These are phyloP conservation scores for Theileria luwenshuni DNA, from an alignment of 169 alveolate species.

Conservation along the genomic window DNA sequence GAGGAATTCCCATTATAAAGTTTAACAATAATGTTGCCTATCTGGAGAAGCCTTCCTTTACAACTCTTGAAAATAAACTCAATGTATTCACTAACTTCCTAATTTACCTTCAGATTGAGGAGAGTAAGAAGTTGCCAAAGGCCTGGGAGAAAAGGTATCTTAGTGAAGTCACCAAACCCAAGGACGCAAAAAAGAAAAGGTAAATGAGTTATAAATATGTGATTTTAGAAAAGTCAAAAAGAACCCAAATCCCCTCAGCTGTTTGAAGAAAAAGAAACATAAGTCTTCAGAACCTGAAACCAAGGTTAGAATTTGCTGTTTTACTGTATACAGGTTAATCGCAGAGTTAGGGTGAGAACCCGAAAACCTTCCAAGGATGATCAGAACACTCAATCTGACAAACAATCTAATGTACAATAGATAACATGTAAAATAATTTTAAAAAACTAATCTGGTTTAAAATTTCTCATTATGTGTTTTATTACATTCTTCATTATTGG, in stretches of 20 bases:
- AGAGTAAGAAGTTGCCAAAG: slow-evolving; percentile 36
- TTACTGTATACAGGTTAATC: too few relatives aligned
- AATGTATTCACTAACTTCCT: neutral
- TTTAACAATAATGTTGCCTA: slow-evolving; percentile 48
- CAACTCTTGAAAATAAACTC: slow-evolving; percentile 24
- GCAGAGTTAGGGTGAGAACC: slow-evolving; percentile 17
- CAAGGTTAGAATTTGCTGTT: too few relatives aligned
- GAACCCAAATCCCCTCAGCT: slow-evolving; percentile 68
- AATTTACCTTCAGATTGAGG: slow-evolving; percentile 21
- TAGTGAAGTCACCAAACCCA: slow-evolving; percentile 13
- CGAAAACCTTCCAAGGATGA: neutral
- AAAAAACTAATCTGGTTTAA: neutral
- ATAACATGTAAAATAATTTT: slow-evolving; percentile 9
- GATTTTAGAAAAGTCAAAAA: slow-evolving; percentile 14
- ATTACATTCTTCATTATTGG: slow-evolving; percentile 64
- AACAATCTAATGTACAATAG: too few relatives aligned
- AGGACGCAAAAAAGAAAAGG: slow-evolving; percentile 24
- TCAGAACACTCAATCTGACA: too few relatives aligned
- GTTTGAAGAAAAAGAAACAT: slow-evolving; percentile 45
- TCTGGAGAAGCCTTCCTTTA: slow-evolving; percentile 53
- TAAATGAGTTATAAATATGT: neutral
- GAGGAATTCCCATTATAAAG: slow-evolving; percentile 58
- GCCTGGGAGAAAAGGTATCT: slow-evolving; percentile 45
- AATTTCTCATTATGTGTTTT: slow-evolving; percentile 52
- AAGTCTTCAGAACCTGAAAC: too few relatives aligned